Evolutionary conservation across 164 flowering plant species (phyloP), one percentile per base, ranked within the genome.

Genomic region (Buxus sempervirens): DNA sequence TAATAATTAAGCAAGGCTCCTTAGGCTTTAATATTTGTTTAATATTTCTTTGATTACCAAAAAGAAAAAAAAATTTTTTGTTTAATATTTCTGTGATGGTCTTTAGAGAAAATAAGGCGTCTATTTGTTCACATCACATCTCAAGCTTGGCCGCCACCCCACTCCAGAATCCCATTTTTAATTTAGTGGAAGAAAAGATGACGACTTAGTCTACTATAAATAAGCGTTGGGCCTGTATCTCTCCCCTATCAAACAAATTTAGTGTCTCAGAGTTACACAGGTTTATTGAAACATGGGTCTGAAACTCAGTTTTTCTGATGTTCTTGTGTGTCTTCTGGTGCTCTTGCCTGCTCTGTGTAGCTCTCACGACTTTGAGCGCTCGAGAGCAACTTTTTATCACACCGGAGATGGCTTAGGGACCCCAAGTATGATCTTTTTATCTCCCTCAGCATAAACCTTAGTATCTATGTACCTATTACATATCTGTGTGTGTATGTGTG

Each of bases 381-480:
- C 96, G 0, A 79, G 96, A 77, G 97, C 98, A 9, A 86, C 96
- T 14, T 90, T 71, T 69, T 89, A 85, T 74, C 96, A 93, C 20
- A 90, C 90, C 82, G 91, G 96, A 51, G 92, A 90, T 51, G 84
- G 97, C 82, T 74, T 75, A 23, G 96, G 91, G 59, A 90, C 82
- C 48, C 85, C 93, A 70, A 82, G 98, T 90, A 89, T 28, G 84
- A 60, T 26, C 57, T 45, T 14, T 41, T 38, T 18, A 6, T 20
- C 14, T 36, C 62, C 36, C 21, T 60, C 36, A 26, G 23, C 23
- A 22, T 36, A 13, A 0, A 16, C 22, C 4, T 9, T 7, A 32
- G 38, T 32, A 3, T 32, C 38, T 7, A 32, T 32, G 7, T 32
- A 32, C 7, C 3, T 32, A 7, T n/a, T 32, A 7, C 7, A 7